These are phyloP conservation scores for Ulota crispa DNA, from an alignment of 225 moss, liverwort and hornwort species.

Conservation along the genomic window DNA sequence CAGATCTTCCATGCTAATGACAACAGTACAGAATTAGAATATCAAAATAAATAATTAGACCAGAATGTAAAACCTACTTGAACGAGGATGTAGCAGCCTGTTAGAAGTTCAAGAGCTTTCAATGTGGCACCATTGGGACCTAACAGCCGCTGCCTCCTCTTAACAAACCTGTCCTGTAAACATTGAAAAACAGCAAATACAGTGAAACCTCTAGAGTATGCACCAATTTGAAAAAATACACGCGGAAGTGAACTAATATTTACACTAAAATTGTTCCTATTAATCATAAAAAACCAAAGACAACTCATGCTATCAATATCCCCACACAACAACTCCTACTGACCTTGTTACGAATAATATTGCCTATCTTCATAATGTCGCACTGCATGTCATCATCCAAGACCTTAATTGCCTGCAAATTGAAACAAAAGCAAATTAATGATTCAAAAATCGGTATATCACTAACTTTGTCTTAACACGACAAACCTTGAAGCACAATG, in stretches of 20 bases:
- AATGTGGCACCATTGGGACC: slow-evolving; percentile 97
- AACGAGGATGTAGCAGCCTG: slow-evolving; percentile 93
- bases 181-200: neutral
- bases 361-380: slow-evolving; percentile 95
- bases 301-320: neutral
- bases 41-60: neutral
- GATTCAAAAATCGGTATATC: neutral
- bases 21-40: neutral
- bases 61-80: slow-evolving; percentile 55
- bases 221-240: neutral
- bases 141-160: slow-evolving; percentile 89
- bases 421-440: neutral
- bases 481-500: neutral
- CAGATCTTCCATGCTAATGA: neutral
- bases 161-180: slow-evolving; percentile 91
- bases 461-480: neutral
- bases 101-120: slow-evolving; percentile 96
- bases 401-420: slow-evolving; percentile 83
- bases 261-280: neutral
- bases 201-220: neutral
- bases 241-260: neutral
- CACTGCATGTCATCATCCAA: slow-evolving; percentile 96
- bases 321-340: neutral
- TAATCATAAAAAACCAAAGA: neutral
- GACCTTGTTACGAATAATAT: slow-evolving; percentile 87